Evolutionary conservation across 2,329 filamentous ascomycete genomes (phyloP).

Genomic region (Calonectria multiphialidica): DNA sequence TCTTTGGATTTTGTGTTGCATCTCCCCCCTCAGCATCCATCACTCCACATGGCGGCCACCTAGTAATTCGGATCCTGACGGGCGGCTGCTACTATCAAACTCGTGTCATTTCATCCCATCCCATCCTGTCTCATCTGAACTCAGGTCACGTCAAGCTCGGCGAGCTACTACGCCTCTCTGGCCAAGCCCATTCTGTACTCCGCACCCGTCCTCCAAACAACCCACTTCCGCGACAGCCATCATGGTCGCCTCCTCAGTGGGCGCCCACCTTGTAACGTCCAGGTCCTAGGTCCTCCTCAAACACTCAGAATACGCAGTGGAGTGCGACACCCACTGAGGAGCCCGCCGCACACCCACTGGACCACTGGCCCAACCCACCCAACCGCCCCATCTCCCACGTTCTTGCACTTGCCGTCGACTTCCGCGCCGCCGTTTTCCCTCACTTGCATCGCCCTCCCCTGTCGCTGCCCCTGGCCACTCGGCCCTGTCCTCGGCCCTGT

Average conservation of each 20-base stretch:
- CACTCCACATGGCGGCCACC: not conserved
- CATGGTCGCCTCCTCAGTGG: not conserved
- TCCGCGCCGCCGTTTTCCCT: constrained; percentile 41
- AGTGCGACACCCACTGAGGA: constrained; percentile 7
- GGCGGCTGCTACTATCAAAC: not conserved
- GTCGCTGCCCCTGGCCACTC: constrained; percentile 33
- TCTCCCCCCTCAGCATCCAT: not conserved
- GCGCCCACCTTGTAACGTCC: constrained; percentile 8
- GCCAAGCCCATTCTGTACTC: not conserved
- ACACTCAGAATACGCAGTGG: constrained; percentile 7
- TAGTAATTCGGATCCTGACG: not conserved
- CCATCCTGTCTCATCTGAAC: not conserved
- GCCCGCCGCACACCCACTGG: constrained; percentile 32
- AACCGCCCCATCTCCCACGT: constrained; percentile 35
- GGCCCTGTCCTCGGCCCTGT: constrained; percentile 36
- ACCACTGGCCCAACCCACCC: constrained; percentile 28
- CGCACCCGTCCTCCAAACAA: not conserved
- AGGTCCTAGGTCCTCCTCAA: not conserved
- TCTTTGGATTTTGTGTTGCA: not conserved
- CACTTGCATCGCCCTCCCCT: constrained; percentile 43
- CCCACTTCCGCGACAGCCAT: constrained; percentile 1
- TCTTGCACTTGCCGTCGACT: constrained; percentile 39
- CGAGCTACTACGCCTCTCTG: not conserved
- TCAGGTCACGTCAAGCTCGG: not conserved
- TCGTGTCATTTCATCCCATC: not conserved